These are phyloP conservation scores for Cercospora citrullina DNA, from an alignment of 2,329 filamentous ascomycete genomes.

Conservation along the genomic window DNA sequence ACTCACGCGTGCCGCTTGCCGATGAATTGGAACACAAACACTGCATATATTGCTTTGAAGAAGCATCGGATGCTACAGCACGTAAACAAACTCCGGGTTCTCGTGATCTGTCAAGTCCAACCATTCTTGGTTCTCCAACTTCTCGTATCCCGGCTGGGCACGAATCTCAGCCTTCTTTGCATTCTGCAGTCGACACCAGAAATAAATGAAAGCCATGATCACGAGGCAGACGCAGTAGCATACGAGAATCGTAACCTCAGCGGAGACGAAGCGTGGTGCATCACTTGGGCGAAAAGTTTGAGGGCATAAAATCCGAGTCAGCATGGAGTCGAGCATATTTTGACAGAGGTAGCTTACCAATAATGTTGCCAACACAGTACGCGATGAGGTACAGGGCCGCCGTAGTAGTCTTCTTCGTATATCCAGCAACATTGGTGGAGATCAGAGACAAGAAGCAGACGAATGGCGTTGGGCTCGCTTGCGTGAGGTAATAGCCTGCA, in stretches of 20 bases:
- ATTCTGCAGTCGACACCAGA: constrained; percentile 62
- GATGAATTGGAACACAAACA: neutral
- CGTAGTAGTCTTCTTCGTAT: constrained; percentile 61
- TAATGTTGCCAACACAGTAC: constrained; percentile 51
- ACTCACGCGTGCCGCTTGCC: neutral
- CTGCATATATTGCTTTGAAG: neutral
- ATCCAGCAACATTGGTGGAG: constrained; percentile 60
- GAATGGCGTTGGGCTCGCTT: constrained; percentile 61
- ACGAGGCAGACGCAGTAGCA: constrained; percentile 57
- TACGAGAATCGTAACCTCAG: constrained; percentile 63
- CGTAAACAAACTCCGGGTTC: constrained; percentile 62
- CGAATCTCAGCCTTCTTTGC: constrained; percentile 56
- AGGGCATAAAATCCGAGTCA: constrained; percentile 36
- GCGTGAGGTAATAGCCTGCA: constrained; percentile 67
- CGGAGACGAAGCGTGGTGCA: constrained; percentile 61
- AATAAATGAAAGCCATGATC: constrained; percentile 62
- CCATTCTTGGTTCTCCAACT: constrained; percentile 66
- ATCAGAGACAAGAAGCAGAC: constrained; percentile 65
- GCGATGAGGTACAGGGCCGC: constrained; percentile 56
- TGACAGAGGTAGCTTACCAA: constrained; percentile 10
- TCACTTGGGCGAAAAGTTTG: constrained; percentile 60
- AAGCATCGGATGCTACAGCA: neutral
- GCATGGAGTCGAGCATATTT: neutral
- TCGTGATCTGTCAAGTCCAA: constrained; percentile 65
- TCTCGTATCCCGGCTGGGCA: constrained; percentile 57